These are phyloP conservation scores for Lachancea quebecensis DNA, from an alignment of 805 yeast species.

Conservation along the genomic window DNA sequence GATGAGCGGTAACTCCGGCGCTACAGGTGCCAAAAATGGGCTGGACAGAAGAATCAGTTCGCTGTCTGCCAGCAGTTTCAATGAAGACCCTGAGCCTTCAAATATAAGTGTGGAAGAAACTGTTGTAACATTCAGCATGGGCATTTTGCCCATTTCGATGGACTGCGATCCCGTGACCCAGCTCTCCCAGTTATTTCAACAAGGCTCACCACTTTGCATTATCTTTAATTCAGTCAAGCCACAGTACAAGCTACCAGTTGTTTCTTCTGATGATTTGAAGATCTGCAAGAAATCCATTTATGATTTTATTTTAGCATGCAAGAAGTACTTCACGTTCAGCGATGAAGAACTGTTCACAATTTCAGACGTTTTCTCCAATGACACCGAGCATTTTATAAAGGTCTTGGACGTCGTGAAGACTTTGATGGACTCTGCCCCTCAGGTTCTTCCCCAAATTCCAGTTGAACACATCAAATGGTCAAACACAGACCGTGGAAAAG, in stretches of 20 bases:
- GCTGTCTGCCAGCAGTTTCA: constrained; percentile 29
- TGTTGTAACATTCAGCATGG: constrained; percentile 60
- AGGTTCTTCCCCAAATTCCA: constrained; percentile 30
- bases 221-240: constrained; percentile 68
- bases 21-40: constrained; percentile 13
- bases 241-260: constrained; percentile 50
- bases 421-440: constrained; percentile 50
- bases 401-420: constrained; percentile 66
- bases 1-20: constrained; percentile 13
- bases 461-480: constrained; percentile 9
- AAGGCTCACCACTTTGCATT: constrained; percentile 87
- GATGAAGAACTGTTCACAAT: constrained; percentile 85
- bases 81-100: constrained; percentile 26
- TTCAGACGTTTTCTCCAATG: constrained; percentile 79
- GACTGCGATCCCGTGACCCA: constrained; percentile 91
- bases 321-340: constrained; percentile 60
- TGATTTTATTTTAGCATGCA: constrained; percentile 83
- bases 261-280: constrained; percentile 73
- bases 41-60: constrained; percentile 31
- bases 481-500: constrained; percentile 41
- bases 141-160: constrained; percentile 65
- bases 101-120: constrained; percentile 27
- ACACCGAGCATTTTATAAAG: constrained; percentile 67
- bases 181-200: constrained; percentile 79
- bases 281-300: constrained; percentile 85